Percentiles rank a stretch among this genome's conserved stretches.
These are phyloP conservation scores for Kondoa malvinella DNA, from an alignment of 768 basidiomycete genomes.

Conservation along the genomic window DNA sequence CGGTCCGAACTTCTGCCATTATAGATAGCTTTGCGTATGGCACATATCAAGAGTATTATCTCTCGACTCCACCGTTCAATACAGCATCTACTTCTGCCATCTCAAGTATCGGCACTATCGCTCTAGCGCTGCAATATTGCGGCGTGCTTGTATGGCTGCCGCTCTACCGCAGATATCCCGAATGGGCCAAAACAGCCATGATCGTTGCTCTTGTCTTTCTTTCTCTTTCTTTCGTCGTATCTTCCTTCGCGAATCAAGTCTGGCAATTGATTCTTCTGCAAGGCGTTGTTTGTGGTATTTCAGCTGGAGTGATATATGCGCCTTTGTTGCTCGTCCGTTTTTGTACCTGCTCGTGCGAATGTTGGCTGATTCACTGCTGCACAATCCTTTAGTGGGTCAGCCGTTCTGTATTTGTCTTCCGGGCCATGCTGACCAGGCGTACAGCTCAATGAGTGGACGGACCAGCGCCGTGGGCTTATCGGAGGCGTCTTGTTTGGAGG, in stretches of 20 bases:
- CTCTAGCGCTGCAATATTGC: neutral
- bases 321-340: conserved; percentile 15
- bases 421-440: too few species aligned
- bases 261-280: conserved; percentile 20
- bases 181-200: conserved; percentile 9
- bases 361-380: too few species aligned
- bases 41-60: neutral
- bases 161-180: conserved; percentile 19
- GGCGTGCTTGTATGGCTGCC: neutral
- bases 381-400: too few species aligned
- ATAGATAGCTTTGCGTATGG: neutral
- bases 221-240: conserved; percentile 10
- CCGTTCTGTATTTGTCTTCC: too few species aligned
- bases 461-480: conserved; percentile 8
- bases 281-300: conserved; percentile 12
- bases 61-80: neutral
- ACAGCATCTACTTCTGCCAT: neutral
- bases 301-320: conserved; percentile 13
- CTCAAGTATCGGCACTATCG: neutral
- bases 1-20: too few species aligned
- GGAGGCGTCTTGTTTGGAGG: conserved; percentile 15
- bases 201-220: conserved; percentile 6
- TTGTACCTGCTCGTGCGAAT: too few species aligned
- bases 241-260: neutral
- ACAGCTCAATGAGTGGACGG: conserved; percentile 18